These are phyloP conservation scores for Fusarium stilboides DNA, from an alignment of 2,329 filamentous ascomycete genomes.

Conservation along the genomic window DNA sequence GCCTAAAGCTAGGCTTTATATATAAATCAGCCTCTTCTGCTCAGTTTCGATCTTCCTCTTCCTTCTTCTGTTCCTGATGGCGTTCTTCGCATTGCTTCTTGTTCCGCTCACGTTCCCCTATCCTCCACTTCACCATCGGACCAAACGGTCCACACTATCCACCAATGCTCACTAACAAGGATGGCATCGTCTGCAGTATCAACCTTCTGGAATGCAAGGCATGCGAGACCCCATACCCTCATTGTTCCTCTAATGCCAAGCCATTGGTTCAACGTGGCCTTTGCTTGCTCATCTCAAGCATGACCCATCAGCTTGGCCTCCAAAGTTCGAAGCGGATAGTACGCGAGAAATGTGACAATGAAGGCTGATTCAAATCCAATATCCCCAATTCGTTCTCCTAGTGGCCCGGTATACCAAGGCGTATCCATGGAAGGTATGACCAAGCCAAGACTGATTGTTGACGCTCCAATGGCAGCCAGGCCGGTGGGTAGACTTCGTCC, in stretches of 20 bases:
- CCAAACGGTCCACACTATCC: background rate
- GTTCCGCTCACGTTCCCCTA: background rate
- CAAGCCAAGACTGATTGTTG: slow-evolving; percentile 59
- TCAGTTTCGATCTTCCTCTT: background rate
- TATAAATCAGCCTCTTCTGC: slow-evolving; percentile 15
- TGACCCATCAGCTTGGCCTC: slow-evolving; percentile 53
- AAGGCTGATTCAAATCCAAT: slow-evolving; percentile 64
- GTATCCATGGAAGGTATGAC: slow-evolving; percentile 61
- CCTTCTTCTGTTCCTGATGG: background rate
- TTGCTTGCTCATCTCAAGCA: slow-evolving; percentile 19
- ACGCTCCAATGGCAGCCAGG: slow-evolving; percentile 61
- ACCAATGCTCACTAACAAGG: background rate
- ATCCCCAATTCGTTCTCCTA: slow-evolving; percentile 61
- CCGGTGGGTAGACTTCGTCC: slow-evolving; percentile 60
- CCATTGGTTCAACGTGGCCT: background rate
- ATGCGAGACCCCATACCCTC: background rate
- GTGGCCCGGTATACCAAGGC: slow-evolving; percentile 61
- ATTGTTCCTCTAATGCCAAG: background rate
- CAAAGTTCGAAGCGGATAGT: slow-evolving; percentile 55
- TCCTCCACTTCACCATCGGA: background rate
- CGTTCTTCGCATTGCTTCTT: background rate
- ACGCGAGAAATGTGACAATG: slow-evolving; percentile 58
- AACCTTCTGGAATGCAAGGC: background rate
- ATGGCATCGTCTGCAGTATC: background rate
- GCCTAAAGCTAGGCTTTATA: slow-evolving; percentile 30